Evolutionary conservation across 2,329 filamentous ascomycete species (phyloP).

Genomic region (Blumeria graminis): DNA sequence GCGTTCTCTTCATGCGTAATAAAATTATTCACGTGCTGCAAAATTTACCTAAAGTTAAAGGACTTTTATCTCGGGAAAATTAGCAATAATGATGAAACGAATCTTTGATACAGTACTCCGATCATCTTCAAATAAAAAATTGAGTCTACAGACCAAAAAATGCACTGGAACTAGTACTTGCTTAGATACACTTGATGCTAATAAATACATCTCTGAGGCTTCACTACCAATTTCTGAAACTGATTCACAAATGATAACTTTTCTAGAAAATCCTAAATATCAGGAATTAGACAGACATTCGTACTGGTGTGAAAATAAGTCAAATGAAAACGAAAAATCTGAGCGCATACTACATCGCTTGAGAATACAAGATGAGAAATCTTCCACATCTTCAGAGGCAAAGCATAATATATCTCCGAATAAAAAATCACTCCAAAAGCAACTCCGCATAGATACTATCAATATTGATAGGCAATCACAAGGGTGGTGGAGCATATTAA

Average conservation of each 20-base stretch:
- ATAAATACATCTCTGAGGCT: constrained; percentile 29
- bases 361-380: constrained; percentile 45
- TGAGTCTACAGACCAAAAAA: background rate
- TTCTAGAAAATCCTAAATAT: constrained; percentile 12
- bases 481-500: constrained; percentile 61
- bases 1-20: too few species aligned
- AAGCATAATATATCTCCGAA: constrained; percentile 17
- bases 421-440: constrained; percentile 5
- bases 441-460: constrained; percentile 12
- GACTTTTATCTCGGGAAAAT: too few species aligned
- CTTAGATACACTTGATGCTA: constrained; percentile 17
- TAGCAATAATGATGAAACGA: too few species aligned
- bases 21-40: too few species aligned
- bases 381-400: constrained; percentile 18
- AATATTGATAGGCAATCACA: constrained; percentile 26
- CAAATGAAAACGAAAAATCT: constrained; percentile 4
- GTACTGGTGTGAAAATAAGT: constrained; percentile 9
- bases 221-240: constrained; percentile 19
- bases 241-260: constrained; percentile 9
- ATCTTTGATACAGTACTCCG: too few species aligned
- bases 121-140: too few species aligned
- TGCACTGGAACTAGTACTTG: constrained; percentile 25
- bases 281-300: constrained; percentile 13
- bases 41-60: too few species aligned
- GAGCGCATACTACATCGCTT: constrained; percentile 25